Conservation (phyloP, 2,329 filamentous ascomycete species). For the Penicillium rolfsii region DNA sequence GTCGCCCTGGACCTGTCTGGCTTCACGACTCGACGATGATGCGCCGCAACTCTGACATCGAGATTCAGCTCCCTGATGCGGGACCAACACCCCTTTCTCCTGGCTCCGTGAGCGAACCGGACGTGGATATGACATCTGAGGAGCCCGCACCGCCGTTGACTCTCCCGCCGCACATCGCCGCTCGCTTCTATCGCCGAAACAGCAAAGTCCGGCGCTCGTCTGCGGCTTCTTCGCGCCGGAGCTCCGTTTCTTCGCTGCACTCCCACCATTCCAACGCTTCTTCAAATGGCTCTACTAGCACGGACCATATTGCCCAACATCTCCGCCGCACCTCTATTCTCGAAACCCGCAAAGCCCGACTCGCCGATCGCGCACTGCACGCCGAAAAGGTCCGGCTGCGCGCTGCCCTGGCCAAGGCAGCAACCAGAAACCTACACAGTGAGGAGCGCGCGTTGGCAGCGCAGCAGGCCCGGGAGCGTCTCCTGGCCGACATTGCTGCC, state of each 20-base stretch:
- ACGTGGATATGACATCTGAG: constrained; percentile 49
- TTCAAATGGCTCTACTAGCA: constrained; percentile 54
- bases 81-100: constrained; percentile 31
- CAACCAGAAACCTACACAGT: constrained; percentile 58
- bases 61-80: constrained; percentile 45
- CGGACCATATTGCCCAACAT: constrained; percentile 66
- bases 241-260: constrained; percentile 66
- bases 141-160: constrained; percentile 47
- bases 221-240: constrained; percentile 64
- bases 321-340: constrained; percentile 67
- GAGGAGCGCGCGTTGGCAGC: constrained; percentile 67
- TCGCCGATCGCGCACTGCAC: constrained; percentile 67
- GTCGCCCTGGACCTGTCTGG: constrained; percentile 33
- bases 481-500: constrained; percentile 66
- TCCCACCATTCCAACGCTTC: constrained; percentile 61
- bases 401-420: constrained; percentile 64
- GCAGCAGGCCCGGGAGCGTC: constrained; percentile 64
- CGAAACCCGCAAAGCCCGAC: constrained; percentile 64
- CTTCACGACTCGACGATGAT: constrained; percentile 35
- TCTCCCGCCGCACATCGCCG: constrained; percentile 64
- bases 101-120: constrained; percentile 34
- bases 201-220: constrained; percentile 62
- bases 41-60: constrained; percentile 49
- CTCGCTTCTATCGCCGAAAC: constrained; percentile 62
- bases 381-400: constrained; percentile 67